Evolutionary conservation across 306 rosid species (phyloP).

Genomic region (Vigna reflexopilosa): DNA sequence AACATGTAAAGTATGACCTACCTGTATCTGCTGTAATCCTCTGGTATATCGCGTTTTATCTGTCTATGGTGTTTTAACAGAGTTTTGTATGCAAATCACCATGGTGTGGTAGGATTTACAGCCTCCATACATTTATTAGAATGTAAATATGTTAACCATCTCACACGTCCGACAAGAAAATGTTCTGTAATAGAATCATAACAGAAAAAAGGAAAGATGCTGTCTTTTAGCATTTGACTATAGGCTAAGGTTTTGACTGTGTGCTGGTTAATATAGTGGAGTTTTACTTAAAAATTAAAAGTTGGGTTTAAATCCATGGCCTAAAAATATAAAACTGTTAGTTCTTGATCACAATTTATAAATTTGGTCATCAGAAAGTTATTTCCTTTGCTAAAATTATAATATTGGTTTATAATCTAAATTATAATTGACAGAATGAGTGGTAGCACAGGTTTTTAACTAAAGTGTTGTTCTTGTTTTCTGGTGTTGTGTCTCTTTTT

Average conservation of each 20-base stretch:
- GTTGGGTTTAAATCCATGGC: neutral
- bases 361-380: too few species aligned
- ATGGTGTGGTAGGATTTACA: neutral
- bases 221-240: neutral
- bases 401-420: neutral
- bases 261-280: neutral
- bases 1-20: neutral
- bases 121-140: too few species aligned
- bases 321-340: neutral
- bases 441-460: too few species aligned
- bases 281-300: neutral
- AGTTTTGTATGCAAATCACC: neutral
- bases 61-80: neutral
- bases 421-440: too few species aligned
- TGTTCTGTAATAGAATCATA: neutral
- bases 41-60: neutral
- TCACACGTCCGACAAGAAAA: neutral
- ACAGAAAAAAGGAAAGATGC: neutral
- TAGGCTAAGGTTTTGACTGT: neutral
- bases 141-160: too few species aligned
- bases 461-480: too few species aligned
- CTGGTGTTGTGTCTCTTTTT: too few species aligned
- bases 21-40: neutral
- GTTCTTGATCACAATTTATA: neutral
- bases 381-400: too few species aligned